These are phyloP conservation scores for Cerioporus squamosus DNA, from an alignment of 1,284 basidiomycete species.

Conservation along the genomic window DNA sequence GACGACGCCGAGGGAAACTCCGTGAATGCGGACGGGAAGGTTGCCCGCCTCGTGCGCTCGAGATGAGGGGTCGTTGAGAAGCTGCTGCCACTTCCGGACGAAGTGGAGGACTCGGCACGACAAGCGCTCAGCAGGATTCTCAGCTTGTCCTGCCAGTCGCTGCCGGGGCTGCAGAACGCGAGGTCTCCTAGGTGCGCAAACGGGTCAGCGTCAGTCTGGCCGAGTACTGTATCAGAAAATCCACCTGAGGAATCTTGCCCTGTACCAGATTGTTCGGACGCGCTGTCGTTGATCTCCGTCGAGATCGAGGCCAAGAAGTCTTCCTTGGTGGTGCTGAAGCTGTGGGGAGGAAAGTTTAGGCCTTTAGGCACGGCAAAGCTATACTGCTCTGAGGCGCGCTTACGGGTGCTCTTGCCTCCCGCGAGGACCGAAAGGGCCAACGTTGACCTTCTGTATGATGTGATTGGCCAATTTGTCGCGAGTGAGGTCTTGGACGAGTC, in stretches of 20 bases:
- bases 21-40: not conserved
- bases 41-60: not conserved
- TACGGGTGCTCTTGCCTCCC: slow-evolving; percentile 32
- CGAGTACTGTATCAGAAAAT: not conserved
- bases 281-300: slow-evolving; percentile 25
- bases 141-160: slow-evolving; percentile 32
- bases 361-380: not conserved
- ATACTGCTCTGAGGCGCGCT: not conserved
- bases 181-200: slow-evolving; percentile 16
- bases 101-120: not conserved
- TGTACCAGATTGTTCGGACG: slow-evolving; percentile 13
- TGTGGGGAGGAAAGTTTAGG: not conserved
- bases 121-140: slow-evolving; percentile 4
- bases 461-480: slow-evolving; percentile 33
- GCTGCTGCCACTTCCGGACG: too few species aligned
- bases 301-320: slow-evolving; percentile 33
- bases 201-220: not conserved
- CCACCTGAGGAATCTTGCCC: slow-evolving; percentile 12
- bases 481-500: slow-evolving; percentile 33
- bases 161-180: slow-evolving; percentile 29
- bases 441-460: slow-evolving; percentile 35
- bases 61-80: too few species aligned
- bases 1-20: too few species aligned
- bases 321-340: slow-evolving; percentile 34
- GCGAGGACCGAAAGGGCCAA: slow-evolving; percentile 34